Base-by-base conservation (phyloP, 2,329 filamentous ascomycete genomes). In the Alternaria metachromatica region DNA sequence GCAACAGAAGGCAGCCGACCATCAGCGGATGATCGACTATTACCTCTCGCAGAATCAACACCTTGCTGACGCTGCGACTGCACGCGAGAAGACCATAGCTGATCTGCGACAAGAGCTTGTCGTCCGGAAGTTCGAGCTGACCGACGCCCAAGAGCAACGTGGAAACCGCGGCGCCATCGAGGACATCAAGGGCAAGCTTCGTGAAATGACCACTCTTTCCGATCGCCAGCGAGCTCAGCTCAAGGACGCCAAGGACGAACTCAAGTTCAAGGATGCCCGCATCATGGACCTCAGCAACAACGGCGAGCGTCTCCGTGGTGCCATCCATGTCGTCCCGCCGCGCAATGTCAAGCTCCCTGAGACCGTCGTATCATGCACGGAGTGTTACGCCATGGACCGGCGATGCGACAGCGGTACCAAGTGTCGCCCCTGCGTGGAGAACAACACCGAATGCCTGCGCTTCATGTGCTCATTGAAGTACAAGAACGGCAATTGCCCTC, bases 381-480 rank as follows among this genome's bases (percentile, higher is more conserved):
- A 78, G 30, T 79, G 77, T 62, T 77, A 74, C 54, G 57, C 60
- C 41, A 71, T 68, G 23, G 75, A 74, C 21, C 7, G 67, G 3
- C 21, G 55, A 2, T 79, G 77, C 61, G 77, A 79, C 33, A 60
- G 59, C 21, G 54, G 50, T 6, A 58, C 63, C 6, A 61, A 25
- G 18, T 79, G 77, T 63, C 65, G 62, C 6, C 67, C 65, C 50
- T 79, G 77, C 48, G 48, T n/a, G 1, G 69, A 72, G 9, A 63
- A 62, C 7, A 60, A 66, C 11, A 45, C 63, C 9, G 58, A 43
- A 7, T 79, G 77, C 48, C 57, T 60, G 4, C 68, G 77, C 2
- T 78, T 74, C 74, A 72, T 69, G 28, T 79, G 77, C 57, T 71
- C 69, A 5, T 26, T 74, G 13, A 64, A 67, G 41, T 74, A 78